Conservation (phyloP, 164 flowering plant species). For the Kalanchoe fedtschenkoi region DNA sequence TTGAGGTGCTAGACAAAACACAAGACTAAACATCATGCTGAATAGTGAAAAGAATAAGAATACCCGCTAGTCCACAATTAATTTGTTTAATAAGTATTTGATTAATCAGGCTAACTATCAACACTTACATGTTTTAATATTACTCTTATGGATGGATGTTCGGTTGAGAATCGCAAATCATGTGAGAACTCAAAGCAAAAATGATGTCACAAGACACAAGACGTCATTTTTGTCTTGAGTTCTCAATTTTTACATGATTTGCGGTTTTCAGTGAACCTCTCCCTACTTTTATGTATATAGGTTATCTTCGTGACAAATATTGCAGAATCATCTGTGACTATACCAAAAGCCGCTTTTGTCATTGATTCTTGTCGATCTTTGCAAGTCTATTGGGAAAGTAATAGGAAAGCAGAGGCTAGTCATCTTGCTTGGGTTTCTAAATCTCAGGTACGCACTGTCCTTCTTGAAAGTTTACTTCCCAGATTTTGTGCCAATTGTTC, state of each 20-base stretch:
- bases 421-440: constrained; percentile 90
- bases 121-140: too few relatives aligned
- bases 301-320: constrained; percentile 97
- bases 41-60: neutral
- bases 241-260: too few relatives aligned
- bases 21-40: neutral
- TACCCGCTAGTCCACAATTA: neutral
- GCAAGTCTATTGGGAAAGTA: constrained; percentile 79
- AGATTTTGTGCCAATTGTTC: neutral
- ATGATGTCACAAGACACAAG: too few relatives aligned
- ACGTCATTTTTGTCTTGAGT: too few relatives aligned
- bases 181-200: too few relatives aligned
- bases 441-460: constrained; percentile 64
- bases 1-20: too few relatives aligned
- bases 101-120: too few relatives aligned
- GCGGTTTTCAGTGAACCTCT: too few relatives aligned
- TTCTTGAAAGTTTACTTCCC: neutral
- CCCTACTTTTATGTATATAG: constrained; percentile 34
- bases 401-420: constrained; percentile 48
- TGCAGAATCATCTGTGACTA: constrained; percentile 99
- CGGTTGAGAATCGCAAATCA: too few relatives aligned
- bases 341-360: constrained; percentile 90
- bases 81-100: too few relatives aligned
- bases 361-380: constrained; percentile 93
- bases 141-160: too few relatives aligned